These are phyloP conservation scores for Hanseniaspora nectarophila DNA, from an alignment of 805 yeast genomes.

Conservation along the genomic window DNA sequence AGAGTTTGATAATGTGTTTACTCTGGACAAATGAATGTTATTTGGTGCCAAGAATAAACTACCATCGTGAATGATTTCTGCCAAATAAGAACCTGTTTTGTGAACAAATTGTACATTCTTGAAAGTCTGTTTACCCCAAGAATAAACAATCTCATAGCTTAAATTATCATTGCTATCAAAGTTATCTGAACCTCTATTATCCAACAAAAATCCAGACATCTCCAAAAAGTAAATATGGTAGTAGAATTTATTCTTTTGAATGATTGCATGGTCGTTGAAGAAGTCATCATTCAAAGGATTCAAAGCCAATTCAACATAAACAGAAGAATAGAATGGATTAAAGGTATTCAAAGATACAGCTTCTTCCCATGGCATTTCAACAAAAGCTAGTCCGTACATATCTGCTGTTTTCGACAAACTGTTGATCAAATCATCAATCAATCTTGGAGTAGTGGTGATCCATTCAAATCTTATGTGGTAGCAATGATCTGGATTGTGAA, in stretches of 20 bases:
- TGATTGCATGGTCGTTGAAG: constrained; percentile 28
- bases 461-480: constrained; percentile 86
- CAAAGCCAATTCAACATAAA: constrained; percentile 51
- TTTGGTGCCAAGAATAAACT: constrained; percentile 76
- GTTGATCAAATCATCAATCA: constrained; percentile 65
- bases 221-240: constrained; percentile 68
- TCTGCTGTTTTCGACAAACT: constrained; percentile 77
- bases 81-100: constrained; percentile 75
- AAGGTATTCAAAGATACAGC: constrained; percentile 59
- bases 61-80: constrained; percentile 71
- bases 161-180: constrained; percentile 32
- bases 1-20: constrained; percentile 36
- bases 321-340: constrained; percentile 83
- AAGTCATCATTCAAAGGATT: constrained; percentile 66
- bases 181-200: constrained; percentile 61
- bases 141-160: constrained; percentile 56
- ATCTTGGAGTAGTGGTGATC: constrained; percentile 78
- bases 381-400: constrained; percentile 64
- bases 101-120: constrained; percentile 84
- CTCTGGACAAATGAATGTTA: constrained; percentile 66
- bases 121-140: constrained; percentile 85
- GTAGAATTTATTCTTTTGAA: constrained; percentile 47
- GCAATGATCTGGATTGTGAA: constrained; percentile 90
- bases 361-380: constrained; percentile 88
- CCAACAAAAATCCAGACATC: constrained; percentile 63